These are phyloP conservation scores for Trichopus zeylanicus DNA, from an alignment of 116 monocot genomes.

Conservation along the genomic window DNA sequence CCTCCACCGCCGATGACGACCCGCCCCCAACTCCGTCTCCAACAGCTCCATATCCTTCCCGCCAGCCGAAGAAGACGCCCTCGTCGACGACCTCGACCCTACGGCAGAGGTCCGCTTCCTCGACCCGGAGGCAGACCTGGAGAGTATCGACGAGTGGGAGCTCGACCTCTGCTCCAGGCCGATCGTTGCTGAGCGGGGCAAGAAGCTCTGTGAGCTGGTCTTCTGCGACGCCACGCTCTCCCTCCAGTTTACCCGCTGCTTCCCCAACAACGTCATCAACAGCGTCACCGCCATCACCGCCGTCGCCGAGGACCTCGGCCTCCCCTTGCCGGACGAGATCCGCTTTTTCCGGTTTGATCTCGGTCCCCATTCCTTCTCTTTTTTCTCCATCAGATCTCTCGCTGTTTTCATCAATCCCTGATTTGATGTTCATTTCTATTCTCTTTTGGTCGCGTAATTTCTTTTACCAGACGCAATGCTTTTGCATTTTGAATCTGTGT, in stretches of 20 bases:
- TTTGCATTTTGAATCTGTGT: no score
- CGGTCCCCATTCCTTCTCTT: background rate
- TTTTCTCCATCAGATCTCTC: background rate
- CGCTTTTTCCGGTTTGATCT: slow-evolving; percentile 75
- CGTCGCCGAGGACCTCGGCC: slow-evolving; percentile 25
- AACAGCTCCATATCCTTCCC: no score
- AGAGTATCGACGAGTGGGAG: slow-evolving; percentile 68
- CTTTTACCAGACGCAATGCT: no score
- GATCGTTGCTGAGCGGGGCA: slow-evolving; percentile 76
- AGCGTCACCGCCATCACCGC: slow-evolving; percentile 79
- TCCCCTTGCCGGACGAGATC: slow-evolving; percentile 77
- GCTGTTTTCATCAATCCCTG: background rate
- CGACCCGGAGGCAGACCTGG: slow-evolving; percentile 50
- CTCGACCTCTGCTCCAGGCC: slow-evolving; percentile 94
- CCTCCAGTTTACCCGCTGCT: slow-evolving; percentile 82
- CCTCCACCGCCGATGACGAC: no score
- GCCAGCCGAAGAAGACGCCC: no score
- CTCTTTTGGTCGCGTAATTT: no score
- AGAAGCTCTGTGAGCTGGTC: slow-evolving; percentile 93
- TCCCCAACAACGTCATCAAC: slow-evolving; percentile 95
- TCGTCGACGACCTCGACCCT: slow-evolving; percentile 55
- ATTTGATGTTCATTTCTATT: slow-evolving; percentile 16
- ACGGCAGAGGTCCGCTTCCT: slow-evolving; percentile 60
- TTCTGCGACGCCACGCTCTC: slow-evolving; percentile 79
- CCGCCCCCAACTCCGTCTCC: no score